Base-by-base conservation (phyloP, 2,329 filamentous ascomycete genomes). In the Ampelomyces quisqualis region DNA sequence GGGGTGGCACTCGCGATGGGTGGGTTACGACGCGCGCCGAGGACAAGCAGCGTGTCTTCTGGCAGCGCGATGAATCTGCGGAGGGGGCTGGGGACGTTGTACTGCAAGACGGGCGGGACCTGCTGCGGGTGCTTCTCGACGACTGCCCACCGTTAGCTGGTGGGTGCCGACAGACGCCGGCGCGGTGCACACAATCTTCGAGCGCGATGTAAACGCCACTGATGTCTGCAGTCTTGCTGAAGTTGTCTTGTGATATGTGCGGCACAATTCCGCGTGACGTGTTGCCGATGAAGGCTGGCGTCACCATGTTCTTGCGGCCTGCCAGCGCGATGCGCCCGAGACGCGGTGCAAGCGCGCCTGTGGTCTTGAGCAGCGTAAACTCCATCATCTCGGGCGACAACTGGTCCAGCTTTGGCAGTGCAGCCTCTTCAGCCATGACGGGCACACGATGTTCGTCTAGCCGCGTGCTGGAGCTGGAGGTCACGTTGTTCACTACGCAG, bases 211-310 rank as follows among this genome's bases (percentile, higher is more conserved):
- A 95, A 3, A 88, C 76, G 18, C 86, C 86, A 19, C 74, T 73
- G 44, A 94, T 75, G 4, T 77, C 65, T 1, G 84, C 82, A 57
- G 85, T 75, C 40, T 81, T 83, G 27, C 71, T 67, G 51, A 93
- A 75, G 47, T 86, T 86, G 73, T 98, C 93, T 26, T 90, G 90
- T 3, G 90, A 87, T 51, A 98, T 71, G 71, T 98, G 93, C 36
- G 93, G 90, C 23, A 97, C 74, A 1, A 80, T 81, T 15, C 93
- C 93, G 58, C 93, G 80, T 22, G 93, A 96, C 3, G 87, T 86
- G 52, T 86, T 76, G 35, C 82, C 84, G 43, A 95, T 73, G 67
- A 86, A 95, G 63, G 86, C 85, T 29, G 93, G 93, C 20, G 93
- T 98, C 14, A 86, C 73, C 50, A 96, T 76, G n/a, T 77, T 69